phyloP scores from a whole-genome alignment of 805 yeast species.

The Lachancea quebecensis region DNA sequence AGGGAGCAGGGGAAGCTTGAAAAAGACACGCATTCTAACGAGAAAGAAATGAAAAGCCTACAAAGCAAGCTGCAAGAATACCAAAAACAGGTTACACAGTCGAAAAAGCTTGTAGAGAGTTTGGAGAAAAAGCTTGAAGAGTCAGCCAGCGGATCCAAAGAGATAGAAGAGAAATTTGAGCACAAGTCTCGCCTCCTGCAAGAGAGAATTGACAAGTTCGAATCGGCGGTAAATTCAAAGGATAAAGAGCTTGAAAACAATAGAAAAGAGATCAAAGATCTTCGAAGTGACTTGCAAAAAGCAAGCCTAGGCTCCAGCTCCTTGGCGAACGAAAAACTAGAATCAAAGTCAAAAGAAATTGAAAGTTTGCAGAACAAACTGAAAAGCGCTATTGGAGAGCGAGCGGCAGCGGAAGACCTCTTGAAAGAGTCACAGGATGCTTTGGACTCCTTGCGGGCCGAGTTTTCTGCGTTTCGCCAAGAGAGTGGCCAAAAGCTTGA shows the following conservation, averaged over 20 bases:
- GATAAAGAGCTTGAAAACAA: constrained; percentile 12
- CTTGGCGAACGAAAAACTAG: too few relatives aligned
- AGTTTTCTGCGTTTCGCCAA: too few relatives aligned
- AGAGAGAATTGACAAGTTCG: constrained; percentile 11
- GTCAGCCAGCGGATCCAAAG: constrained; percentile 3
- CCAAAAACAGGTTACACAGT: constrained; percentile 1
- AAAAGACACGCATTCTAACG: constrained; percentile 1
- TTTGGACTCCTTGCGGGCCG: too few relatives aligned
- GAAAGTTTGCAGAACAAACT: too few relatives aligned
- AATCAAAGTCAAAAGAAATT: too few relatives aligned
- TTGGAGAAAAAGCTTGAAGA: constrained; percentile 3
- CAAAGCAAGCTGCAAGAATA: constrained; percentile 1
- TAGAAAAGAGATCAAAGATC: constrained; percentile 9
- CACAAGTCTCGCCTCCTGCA: constrained; percentile 8
- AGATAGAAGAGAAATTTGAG: constrained; percentile 9
- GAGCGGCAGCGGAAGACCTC: too few relatives aligned
- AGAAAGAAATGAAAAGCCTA: background rate
- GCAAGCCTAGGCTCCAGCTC: background rate
- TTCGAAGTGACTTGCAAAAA: background rate
- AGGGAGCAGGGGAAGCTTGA: constrained; percentile 2
- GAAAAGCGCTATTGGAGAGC: too few relatives aligned
- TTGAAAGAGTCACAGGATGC: too few relatives aligned
- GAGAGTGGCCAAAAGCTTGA: too few relatives aligned
- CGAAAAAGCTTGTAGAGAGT: constrained; percentile 10
- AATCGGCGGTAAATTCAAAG: constrained; percentile 10